These are phyloP conservation scores for Xerocomellus intermedius DNA, from an alignment of 768 basidiomycete species.

Conservation along the genomic window DNA sequence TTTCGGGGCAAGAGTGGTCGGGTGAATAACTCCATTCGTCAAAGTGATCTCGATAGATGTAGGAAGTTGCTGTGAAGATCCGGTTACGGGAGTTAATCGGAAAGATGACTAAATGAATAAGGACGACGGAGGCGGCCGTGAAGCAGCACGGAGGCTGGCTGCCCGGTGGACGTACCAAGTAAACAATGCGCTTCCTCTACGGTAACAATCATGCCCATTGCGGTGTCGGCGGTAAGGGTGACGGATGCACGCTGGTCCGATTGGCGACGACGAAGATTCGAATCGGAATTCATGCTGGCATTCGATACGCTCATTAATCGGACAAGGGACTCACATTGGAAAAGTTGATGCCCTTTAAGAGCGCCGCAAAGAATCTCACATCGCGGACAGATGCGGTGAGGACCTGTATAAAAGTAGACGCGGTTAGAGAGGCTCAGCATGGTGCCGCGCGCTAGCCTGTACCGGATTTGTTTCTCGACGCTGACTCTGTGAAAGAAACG, in stretches of 20 bases:
- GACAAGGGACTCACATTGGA: conserved; percentile 54
- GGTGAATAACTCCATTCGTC: conserved; percentile 71
- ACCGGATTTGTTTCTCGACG: conserved; percentile 24
- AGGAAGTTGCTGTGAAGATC: conserved; percentile 68
- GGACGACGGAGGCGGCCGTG: not conserved
- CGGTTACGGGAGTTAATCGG: not conserved
- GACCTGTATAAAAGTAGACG: conserved; percentile 36
- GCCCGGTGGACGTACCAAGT: conserved; percentile 51
- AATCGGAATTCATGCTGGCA: conserved; percentile 1
- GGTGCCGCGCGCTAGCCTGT: not conserved
- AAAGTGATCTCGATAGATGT: conserved; percentile 74
- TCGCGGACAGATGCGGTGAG: conserved; percentile 74
- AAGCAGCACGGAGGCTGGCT: conserved; percentile 2
- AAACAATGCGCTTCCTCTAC: conserved; percentile 86
- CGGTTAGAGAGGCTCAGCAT: conserved; percentile 2
- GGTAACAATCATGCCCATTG: conserved; percentile 74
- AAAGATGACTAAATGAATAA: not conserved
- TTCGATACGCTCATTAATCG: not conserved
- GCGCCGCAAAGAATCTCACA: conserved; percentile 73
- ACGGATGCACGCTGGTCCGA: conserved; percentile 68
- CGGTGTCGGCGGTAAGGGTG: conserved; percentile 57
- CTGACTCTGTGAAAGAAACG: conserved; percentile 17
- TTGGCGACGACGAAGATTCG: conserved; percentile 5
- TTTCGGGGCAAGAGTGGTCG: conserved; percentile 30
- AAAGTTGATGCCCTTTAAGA: conserved; percentile 83